These are phyloP conservation scores for Hypocreales sp. DNA, from an alignment of 2,329 filamentous ascomycete species.

Conservation along the genomic window DNA sequence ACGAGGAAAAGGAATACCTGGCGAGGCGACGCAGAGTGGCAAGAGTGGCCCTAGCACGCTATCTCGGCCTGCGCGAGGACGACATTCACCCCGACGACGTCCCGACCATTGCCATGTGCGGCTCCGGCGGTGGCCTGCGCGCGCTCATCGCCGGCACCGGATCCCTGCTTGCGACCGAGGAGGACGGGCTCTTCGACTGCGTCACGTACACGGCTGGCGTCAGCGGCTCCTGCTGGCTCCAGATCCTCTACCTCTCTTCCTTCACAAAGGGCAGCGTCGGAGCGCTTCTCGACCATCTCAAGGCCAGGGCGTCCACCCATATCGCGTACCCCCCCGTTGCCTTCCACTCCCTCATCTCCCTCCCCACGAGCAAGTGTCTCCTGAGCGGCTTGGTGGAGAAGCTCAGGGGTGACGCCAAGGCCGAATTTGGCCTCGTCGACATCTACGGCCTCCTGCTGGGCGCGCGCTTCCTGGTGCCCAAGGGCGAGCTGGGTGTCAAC, in stretches of 20 bases:
- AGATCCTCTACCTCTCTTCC: slow-evolving; percentile 64
- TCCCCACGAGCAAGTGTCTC: slow-evolving; percentile 86
- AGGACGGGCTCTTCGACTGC: slow-evolving; percentile 85
- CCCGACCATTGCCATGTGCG: slow-evolving; percentile 84
- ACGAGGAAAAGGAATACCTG: slow-evolving; percentile 67
- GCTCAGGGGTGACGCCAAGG: slow-evolving; percentile 53
- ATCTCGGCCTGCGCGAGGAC: slow-evolving; percentile 61
- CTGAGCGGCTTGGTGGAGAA: slow-evolving; percentile 85
- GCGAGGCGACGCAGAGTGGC: slow-evolving; percentile 52
- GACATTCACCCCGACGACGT: slow-evolving; percentile 89
- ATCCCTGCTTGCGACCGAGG: slow-evolving; percentile 68
- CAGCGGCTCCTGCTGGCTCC: slow-evolving; percentile 91
- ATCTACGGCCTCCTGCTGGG: slow-evolving; percentile 79
- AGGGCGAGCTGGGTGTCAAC: slow-evolving; percentile 59
- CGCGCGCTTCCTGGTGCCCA: slow-evolving; percentile 67
- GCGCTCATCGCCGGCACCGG: slow-evolving; percentile 84
- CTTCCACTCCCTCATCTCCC: slow-evolving; percentile 64
- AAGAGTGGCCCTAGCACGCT: slow-evolving; percentile 60
- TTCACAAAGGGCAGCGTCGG: slow-evolving; percentile 53
- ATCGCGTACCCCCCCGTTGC: slow-evolving; percentile 86
- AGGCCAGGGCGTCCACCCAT: slow-evolving; percentile 69
- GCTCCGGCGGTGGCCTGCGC: slow-evolving; percentile 79
- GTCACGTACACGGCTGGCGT: slow-evolving; percentile 91
- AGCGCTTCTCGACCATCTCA: slow-evolving; percentile 69
- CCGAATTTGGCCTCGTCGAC: slow-evolving; percentile 83